Evolutionary conservation across 2,329 filamentous ascomycete genomes (phyloP).

Genomic region (Alternaria hordeiaustralica): DNA sequence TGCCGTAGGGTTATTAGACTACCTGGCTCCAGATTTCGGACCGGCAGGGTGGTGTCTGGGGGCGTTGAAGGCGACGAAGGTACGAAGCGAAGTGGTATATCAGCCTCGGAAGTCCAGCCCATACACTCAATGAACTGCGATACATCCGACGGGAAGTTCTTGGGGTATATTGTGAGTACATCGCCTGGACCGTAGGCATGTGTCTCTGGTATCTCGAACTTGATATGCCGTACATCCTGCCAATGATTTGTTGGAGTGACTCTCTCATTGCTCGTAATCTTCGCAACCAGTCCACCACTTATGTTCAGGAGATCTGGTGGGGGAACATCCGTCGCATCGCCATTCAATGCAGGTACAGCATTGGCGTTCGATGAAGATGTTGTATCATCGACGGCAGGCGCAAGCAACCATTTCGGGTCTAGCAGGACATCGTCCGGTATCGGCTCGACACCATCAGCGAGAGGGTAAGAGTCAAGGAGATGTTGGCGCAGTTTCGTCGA

Average conservation of each 20-base stretch:
- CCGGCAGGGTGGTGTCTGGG: conserved; percentile 48
- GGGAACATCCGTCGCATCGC: conserved; percentile 28
- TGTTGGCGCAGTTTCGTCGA: conserved; percentile 69
- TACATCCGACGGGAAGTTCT: conserved; percentile 86
- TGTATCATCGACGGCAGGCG: conserved; percentile 39
- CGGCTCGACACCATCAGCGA: conserved; percentile 69
- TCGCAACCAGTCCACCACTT: conserved; percentile 62
- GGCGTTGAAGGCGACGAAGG: conserved; percentile 37
- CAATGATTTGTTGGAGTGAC: conserved; percentile 80
- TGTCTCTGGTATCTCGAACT: conserved; percentile 57
- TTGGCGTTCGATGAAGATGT: not conserved
- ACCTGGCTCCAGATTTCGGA: conserved; percentile 48
- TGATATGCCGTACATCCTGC: conserved; percentile 91
- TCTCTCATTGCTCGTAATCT: conserved; percentile 69
- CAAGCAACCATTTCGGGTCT: conserved; percentile 74
- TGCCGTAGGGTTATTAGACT: conserved; percentile 69
- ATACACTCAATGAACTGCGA: conserved; percentile 77
- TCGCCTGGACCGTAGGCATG: conserved; percentile 73
- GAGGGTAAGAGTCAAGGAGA: conserved; percentile 71
- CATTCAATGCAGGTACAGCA: conserved; percentile 1
- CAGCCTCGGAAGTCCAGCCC: conserved; percentile 77
- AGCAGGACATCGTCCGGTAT: conserved; percentile 78
- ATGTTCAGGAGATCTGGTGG: conserved; percentile 63
- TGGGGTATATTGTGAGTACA: conserved; percentile 81
- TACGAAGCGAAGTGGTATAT: conserved; percentile 67